phyloP scores from a whole-genome alignment of 1,139 yeast genomes.

The Waltiozyma solani region DNA sequence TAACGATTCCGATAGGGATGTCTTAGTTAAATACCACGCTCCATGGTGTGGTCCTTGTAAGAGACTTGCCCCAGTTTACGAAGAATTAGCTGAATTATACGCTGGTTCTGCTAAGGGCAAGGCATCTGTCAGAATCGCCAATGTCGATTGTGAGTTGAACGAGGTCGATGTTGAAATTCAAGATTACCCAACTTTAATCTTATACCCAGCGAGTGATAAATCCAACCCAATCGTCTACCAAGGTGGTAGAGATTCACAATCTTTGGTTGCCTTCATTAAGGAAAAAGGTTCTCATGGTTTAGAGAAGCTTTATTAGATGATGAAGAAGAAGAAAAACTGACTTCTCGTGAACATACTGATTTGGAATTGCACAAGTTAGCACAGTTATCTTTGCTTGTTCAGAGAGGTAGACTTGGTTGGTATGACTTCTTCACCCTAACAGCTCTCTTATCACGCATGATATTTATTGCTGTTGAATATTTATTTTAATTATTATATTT shows the following conservation, averaged over 20 bases:
- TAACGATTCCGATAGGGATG: constrained; percentile 66
- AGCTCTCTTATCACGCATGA: too few relatives aligned
- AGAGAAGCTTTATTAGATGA: constrained; percentile 34
- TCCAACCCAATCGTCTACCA: constrained; percentile 59
- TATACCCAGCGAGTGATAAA: constrained; percentile 88
- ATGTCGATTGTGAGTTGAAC: constrained; percentile 82
- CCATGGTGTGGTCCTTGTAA: constrained; percentile 99
- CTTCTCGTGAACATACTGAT: constrained; percentile 64
- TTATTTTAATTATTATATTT: too few relatives aligned
- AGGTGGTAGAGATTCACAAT: constrained; percentile 68
- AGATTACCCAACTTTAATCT: constrained; percentile 90
- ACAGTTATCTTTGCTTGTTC: constrained; percentile 53
- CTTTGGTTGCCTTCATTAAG: constrained; percentile 60
- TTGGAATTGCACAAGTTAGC: constrained; percentile 68
- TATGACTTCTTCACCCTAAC: constrained; percentile 51
- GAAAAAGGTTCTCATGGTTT: constrained; percentile 49
- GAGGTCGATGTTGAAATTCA: constrained; percentile 76
- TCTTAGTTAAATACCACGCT: constrained; percentile 88
- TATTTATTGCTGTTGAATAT: too few relatives aligned
- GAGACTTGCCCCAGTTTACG: constrained; percentile 86
- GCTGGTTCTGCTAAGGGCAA: constrained; percentile 34
- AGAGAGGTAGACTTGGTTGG: constrained; percentile 47
- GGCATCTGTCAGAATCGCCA: constrained; percentile 63
- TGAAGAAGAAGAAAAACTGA: constrained; percentile 25
- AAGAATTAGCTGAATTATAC: constrained; percentile 69